Conservation (phyloP, 1,284 basidiomycete genomes). For the Pseudozyma flocculosa region DNA sequence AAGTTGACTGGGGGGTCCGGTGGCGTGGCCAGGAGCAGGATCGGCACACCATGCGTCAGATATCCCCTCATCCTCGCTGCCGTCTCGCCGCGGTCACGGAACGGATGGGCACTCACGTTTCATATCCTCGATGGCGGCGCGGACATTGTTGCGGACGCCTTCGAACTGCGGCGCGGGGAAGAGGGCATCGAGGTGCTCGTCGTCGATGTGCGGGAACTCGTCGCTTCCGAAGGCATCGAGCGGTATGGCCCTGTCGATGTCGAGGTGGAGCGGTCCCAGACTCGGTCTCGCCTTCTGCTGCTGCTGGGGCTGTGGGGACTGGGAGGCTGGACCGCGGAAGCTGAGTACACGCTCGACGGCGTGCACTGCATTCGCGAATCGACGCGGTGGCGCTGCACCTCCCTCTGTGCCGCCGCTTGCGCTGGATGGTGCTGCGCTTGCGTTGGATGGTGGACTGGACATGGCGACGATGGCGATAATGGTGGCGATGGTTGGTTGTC, state of each 20-base stretch:
- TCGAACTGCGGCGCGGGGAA: constrained; percentile 19
- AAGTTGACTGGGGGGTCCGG: constrained; percentile 16
- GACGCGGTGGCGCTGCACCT: too few relatives aligned
- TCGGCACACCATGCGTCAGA: not conserved
- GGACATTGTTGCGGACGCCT: constrained; percentile 12
- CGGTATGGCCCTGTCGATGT: not conserved
- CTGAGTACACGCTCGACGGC: constrained; percentile 28
- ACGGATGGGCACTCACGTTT: constrained; percentile 19
- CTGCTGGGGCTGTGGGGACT: not conserved
- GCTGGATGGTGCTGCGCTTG: too few relatives aligned
- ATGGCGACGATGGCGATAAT: too few relatives aligned
- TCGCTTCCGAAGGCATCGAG: constrained; percentile 10
- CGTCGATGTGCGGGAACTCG: constrained; percentile 19
- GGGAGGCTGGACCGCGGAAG: constrained; percentile 13
- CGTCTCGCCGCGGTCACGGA: not conserved
- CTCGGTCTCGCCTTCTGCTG: too few relatives aligned
- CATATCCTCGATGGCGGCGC: constrained; percentile 43
- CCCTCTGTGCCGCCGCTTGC: too few relatives aligned
- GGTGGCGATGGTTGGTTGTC: too few relatives aligned
- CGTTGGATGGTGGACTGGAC: too few relatives aligned
- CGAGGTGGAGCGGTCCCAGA: too few relatives aligned
- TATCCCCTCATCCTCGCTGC: not conserved
- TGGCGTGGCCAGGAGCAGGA: not conserved
- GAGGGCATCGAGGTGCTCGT: constrained; percentile 18
- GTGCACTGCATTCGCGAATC: not conserved